Conservation (phyloP, 108 stramenopile species). For the Nitzschia palea region DNA sequence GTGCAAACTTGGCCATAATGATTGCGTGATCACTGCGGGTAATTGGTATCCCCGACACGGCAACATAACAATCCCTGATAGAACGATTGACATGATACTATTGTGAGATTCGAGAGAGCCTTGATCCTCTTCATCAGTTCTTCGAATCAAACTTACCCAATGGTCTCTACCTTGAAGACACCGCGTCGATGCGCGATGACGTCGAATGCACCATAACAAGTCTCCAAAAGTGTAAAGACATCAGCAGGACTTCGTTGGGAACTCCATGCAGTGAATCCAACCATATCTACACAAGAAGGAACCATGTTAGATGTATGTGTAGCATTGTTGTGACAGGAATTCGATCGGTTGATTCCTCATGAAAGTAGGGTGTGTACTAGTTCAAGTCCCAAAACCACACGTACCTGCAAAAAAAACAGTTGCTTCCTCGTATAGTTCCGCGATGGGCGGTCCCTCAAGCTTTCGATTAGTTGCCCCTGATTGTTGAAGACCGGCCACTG, state of each 20-base stretch:
- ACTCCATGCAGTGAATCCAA: conserved; percentile 11
- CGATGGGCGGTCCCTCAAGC: conserved; percentile 13
- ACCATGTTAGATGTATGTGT: neutral
- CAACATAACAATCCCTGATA: conserved; percentile 22
- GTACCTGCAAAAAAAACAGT: conserved; percentile 19
- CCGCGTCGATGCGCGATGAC: conserved; percentile 26
- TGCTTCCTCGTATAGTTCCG: conserved; percentile 1
- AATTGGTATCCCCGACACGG: conserved; percentile 6
- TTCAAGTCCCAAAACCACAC: neutral
- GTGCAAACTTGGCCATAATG: conserved; percentile 15
- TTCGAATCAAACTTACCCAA: too few relatives aligned
- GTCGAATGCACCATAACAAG: conserved; percentile 43
- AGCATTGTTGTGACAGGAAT: neutral
- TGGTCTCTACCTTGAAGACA: conserved; percentile 47
- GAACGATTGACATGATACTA: too few relatives aligned
- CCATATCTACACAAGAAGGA: neutral
- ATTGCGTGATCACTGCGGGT: conserved; percentile 11
- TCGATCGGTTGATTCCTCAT: neutral
- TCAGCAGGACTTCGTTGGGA: neutral
- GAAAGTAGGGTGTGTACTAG: neutral
- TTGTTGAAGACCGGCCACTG: neutral
- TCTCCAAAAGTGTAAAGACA: conserved; percentile 11
- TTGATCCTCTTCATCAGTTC: too few relatives aligned
- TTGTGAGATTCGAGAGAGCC: too few relatives aligned
- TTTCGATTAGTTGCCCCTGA: neutral